Conservation (phyloP, 352 stramenopile species). For the Globisporangium paroecandrum region DNA sequence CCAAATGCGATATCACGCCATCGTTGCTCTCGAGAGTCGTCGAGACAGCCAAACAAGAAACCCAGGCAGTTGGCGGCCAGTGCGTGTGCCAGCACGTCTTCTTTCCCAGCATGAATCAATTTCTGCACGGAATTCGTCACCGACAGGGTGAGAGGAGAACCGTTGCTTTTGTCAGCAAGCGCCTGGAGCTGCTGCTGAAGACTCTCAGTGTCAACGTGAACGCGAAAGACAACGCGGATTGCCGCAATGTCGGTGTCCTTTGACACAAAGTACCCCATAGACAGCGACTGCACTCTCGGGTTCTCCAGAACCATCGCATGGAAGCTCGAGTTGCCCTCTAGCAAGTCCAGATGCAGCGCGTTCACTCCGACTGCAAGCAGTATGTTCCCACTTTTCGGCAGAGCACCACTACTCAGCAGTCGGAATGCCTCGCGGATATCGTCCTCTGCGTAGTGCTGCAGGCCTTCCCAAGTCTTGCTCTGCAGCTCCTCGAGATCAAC, state of each 20-base stretch:
- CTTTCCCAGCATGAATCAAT: not conserved
- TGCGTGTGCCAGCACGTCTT: not conserved
- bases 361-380: slow-evolving; percentile 16
- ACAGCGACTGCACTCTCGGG: slow-evolving; percentile 12
- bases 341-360: slow-evolving; percentile 9
- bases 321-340: slow-evolving; percentile 5
- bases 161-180: not conserved
- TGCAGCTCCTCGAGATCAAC: slow-evolving; percentile 14
- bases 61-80: slow-evolving; percentile 10
- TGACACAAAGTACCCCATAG: slow-evolving; percentile 16
- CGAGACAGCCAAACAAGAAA: slow-evolving; percentile 15
- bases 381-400: slow-evolving; percentile 5
- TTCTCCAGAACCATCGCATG: slow-evolving; percentile 9
- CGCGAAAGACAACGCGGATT: slow-evolving; percentile 12
- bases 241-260: slow-evolving; percentile 14
- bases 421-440: slow-evolving; percentile 15
- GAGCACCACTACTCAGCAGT: not conserved
- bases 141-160: not conserved
- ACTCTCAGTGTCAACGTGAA: slow-evolving; percentile 12
- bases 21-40: not conserved
- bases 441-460: slow-evolving; percentile 11
- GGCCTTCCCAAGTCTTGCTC: slow-evolving; percentile 12
- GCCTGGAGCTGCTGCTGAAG: not conserved
- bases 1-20: slow-evolving; percentile 16
- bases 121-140: not conserved